Conservation (phyloP, 495 filamentous ascomycete species). For the Oidiodendron maius region DNA sequence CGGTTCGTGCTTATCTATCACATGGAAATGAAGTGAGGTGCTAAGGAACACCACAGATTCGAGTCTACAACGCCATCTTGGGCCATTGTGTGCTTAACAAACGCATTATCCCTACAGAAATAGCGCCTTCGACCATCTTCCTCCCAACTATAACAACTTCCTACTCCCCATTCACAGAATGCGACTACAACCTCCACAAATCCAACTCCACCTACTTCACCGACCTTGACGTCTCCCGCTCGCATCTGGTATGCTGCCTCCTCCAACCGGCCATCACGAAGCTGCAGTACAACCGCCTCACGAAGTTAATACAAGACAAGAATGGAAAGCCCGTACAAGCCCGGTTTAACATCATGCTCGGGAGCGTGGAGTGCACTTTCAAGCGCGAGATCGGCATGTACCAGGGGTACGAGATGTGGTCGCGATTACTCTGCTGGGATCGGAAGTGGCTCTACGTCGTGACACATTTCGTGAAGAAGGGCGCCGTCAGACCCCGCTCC, state of each 20-base stretch:
- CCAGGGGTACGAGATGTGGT: conserved; percentile 67
- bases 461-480: conserved; percentile 59
- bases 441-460: conserved; percentile 79
- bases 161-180: conserved; percentile 57
- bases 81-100: conserved; percentile 50
- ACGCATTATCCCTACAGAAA: conserved; percentile 26
- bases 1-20: conserved; percentile 55
- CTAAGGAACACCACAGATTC: conserved; percentile 42
- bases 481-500: conserved; percentile 35
- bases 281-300: conserved; percentile 32
- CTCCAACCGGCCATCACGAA: conserved; percentile 40
- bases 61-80: conserved; percentile 56
- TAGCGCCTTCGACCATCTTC: conserved; percentile 43
- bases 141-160: conserved; percentile 55
- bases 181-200: conserved; percentile 83
- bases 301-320: conserved; percentile 32
- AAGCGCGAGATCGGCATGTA: conserved; percentile 64
- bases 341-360: conserved; percentile 55
- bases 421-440: conserved; percentile 66
- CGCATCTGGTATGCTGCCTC: conserved; percentile 52
- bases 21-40: too few species aligned
- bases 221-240: conserved; percentile 70
- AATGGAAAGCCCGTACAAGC: conserved; percentile 29
- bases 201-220: conserved; percentile 79
- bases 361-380: conserved; percentile 62